These are phyloP conservation scores for Pholiota adiposa DNA, from an alignment of 1,284 basidiomycete genomes.

Conservation along the genomic window DNA sequence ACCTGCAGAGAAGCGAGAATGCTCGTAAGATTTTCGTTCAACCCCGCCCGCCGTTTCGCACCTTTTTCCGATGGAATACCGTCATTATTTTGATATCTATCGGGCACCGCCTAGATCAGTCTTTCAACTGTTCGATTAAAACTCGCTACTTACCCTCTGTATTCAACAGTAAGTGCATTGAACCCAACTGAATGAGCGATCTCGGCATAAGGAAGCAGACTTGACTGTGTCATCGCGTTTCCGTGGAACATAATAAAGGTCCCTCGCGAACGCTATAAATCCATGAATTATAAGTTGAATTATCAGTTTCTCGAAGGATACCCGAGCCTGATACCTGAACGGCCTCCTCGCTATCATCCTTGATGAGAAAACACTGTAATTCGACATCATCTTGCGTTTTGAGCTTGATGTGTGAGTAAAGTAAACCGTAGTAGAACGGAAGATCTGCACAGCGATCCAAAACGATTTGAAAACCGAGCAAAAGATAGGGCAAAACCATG, in stretches of 20 bases:
- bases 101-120: too few relatives aligned
- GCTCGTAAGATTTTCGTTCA: background rate
- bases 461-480: too few relatives aligned
- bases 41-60: slow-evolving; percentile 11
- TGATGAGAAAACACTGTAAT: too few relatives aligned
- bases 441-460: too few relatives aligned
- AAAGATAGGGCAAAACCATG: too few relatives aligned
- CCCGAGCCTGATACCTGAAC: too few relatives aligned
- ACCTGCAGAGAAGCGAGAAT: slow-evolving; percentile 29
- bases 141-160: slow-evolving; percentile 43
- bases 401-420: too few relatives aligned
- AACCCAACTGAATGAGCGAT: slow-evolving; percentile 33
- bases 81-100: slow-evolving; percentile 38
- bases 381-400: too few relatives aligned
- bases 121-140: background rate
- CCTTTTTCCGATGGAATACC: slow-evolving; percentile 41
- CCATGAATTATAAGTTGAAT: too few relatives aligned
- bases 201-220: slow-evolving; percentile 26
- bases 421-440: too few relatives aligned
- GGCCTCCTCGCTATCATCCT: too few relatives aligned
- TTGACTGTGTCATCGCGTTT: slow-evolving; percentile 39
- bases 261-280: slow-evolving; percentile 3
- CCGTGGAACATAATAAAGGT: slow-evolving; percentile 47
- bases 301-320: too few relatives aligned
- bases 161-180: slow-evolving; percentile 43